Evolutionary conservation across 2,329 filamentous ascomycete genomes (phyloP).

Genomic region (Aureobasidium uvarum): DNA sequence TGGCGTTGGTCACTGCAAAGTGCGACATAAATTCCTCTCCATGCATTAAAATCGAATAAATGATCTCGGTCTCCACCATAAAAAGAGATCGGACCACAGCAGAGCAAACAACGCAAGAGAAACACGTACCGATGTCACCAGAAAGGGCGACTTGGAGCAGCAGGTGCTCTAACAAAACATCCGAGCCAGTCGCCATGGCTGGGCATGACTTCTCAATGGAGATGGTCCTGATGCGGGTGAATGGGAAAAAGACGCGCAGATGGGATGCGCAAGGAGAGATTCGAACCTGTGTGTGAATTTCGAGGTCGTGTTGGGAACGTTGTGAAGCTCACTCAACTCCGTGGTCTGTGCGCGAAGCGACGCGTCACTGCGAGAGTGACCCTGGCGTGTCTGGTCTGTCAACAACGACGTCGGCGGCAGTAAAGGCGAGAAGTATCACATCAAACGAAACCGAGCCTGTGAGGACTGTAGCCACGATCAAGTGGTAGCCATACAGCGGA

Average conservation of each 20-base stretch:
- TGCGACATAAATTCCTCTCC: conserved; percentile 2
- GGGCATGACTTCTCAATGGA: conserved; percentile 16
- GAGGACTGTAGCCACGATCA: too few relatives aligned
- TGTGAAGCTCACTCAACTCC: not conserved
- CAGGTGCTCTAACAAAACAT: conserved; percentile 58
- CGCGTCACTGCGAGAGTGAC: not conserved
- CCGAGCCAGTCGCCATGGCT: conserved; percentile 52
- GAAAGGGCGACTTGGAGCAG: conserved; percentile 59
- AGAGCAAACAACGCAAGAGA: not conserved
- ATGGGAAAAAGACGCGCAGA: conserved; percentile 16
- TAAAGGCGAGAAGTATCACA: not conserved
- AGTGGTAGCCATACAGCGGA: too few relatives aligned
- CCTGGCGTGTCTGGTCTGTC: not conserved
- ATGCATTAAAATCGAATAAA: conserved; percentile 10
- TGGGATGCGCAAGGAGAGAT: conserved; percentile 11
- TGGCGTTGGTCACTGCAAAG: conserved; percentile 5
- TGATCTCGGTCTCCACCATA: conserved; percentile 8
- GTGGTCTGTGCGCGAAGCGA: not conserved
- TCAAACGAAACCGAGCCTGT: not conserved
- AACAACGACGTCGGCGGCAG: not conserved
- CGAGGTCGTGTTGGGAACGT: conserved; percentile 15
- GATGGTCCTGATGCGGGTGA: not conserved
- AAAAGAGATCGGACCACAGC: conserved; percentile 17
- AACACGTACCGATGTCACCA: conserved; percentile 56
- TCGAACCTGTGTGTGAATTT: conserved; percentile 22